phyloP scores from a whole-genome alignment of 805 yeast species.

The Ogataea pignaliae region DNA sequence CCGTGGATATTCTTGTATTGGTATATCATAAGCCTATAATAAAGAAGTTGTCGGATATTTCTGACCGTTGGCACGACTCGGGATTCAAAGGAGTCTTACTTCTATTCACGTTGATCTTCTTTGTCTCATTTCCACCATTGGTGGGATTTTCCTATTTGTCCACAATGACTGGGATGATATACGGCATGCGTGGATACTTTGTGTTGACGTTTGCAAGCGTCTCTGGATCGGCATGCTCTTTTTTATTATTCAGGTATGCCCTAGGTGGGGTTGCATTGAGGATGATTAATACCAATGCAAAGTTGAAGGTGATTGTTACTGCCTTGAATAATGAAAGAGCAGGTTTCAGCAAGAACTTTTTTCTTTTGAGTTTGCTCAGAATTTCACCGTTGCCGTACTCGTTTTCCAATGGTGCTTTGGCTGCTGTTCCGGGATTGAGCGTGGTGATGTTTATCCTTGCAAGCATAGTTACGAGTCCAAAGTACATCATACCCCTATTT shows the following conservation, averaged over 20 bases:
- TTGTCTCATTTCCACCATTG: slow-evolving; percentile 86
- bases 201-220: slow-evolving; percentile 65
- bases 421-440: slow-evolving; percentile 76
- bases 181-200: slow-evolving; percentile 85
- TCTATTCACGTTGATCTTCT: slow-evolving; percentile 49
- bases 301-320: slow-evolving; percentile 68
- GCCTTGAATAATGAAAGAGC: slow-evolving; percentile 54
- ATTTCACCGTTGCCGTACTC: slow-evolving; percentile 94
- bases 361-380: slow-evolving; percentile 66
- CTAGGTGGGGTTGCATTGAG: slow-evolving; percentile 53
- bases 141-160: slow-evolving; percentile 74
- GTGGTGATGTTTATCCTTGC: slow-evolving; percentile 63
- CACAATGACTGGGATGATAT: slow-evolving; percentile 71
- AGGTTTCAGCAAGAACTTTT: slow-evolving; percentile 48
- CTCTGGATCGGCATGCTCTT: slow-evolving; percentile 72
- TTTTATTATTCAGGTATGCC: slow-evolving; percentile 57
- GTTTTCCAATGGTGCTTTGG: slow-evolving; percentile 85
- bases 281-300: slow-evolving; percentile 58
- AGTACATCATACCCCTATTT: slow-evolving; percentile 68
- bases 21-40: slow-evolving; percentile 36
- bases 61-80: slow-evolving; percentile 39
- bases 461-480: slow-evolving; percentile 75
- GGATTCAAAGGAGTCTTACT: slow-evolving; percentile 29
- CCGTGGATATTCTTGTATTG: slow-evolving; percentile 16
- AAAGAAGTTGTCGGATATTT: slow-evolving; percentile 33